phyloP scores from a whole-genome alignment of 1,284 basidiomycete species.

The Malassezia brasiliensis region DNA sequence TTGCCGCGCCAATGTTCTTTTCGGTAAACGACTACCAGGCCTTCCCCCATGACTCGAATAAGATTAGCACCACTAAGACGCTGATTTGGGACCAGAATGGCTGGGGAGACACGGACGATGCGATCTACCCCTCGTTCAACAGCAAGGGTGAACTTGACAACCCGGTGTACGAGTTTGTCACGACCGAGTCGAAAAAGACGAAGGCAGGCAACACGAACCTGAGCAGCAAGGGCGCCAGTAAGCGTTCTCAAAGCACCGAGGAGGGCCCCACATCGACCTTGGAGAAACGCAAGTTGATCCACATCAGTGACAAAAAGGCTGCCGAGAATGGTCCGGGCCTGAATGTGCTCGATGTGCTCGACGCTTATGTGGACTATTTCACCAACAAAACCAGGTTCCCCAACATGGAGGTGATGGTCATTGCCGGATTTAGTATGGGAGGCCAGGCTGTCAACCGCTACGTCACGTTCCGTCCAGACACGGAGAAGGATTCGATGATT shows the following conservation, averaged over 20 bases:
- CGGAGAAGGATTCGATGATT: conserved; percentile 21
- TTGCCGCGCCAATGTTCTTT: conserved; percentile 39
- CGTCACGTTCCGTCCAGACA: conserved; percentile 23
- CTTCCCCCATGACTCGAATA: conserved; percentile 16
- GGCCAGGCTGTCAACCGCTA: conserved; percentile 36
- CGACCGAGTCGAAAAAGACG: not conserved
- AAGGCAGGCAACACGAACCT: not conserved
- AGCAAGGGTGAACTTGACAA: conserved; percentile 6
- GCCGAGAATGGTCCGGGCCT: conserved; percentile 12
- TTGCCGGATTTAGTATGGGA: conserved; percentile 38
- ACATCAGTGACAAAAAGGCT: not conserved
- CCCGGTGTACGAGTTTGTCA: not conserved
- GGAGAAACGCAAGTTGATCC: not conserved
- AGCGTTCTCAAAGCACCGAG: not conserved
- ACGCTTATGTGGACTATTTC: conserved; percentile 28
- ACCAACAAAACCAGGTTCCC: conserved; percentile 28
- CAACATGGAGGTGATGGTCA: conserved; percentile 31
- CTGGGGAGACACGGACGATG: conserved; percentile 30
- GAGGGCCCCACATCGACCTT: not conserved
- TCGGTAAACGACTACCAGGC: conserved; percentile 27
- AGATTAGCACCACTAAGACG: conserved; percentile 9
- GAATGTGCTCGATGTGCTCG: conserved; percentile 30
- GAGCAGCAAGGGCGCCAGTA: not conserved
- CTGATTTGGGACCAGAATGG: conserved; percentile 19
- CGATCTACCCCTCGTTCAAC: conserved; percentile 23